A percentile compares a stretch with the other conserved stretches of the same genome.
Conservation (phyloP, 257 asterid species). For the Gynochthodes officinalis region DNA sequence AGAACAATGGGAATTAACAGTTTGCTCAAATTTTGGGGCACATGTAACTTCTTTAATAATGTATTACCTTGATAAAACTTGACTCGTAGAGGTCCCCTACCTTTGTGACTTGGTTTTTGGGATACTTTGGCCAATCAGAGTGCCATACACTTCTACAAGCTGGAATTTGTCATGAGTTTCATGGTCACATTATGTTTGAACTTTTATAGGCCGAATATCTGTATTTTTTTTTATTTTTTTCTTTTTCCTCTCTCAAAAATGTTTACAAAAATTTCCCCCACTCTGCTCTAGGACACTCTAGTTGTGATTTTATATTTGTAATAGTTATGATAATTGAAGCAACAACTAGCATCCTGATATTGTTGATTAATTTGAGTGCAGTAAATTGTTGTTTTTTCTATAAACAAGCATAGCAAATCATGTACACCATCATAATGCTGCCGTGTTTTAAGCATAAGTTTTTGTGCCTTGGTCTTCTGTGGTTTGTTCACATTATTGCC, state of each 20-base stretch:
- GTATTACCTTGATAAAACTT: neutral
- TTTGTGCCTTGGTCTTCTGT: constrained; percentile 2
- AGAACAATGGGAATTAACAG: neutral
- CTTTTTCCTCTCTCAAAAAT: neutral
- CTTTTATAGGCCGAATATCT: neutral
- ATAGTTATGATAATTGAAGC: neutral
- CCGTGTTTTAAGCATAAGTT: no score
- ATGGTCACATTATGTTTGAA: neutral
- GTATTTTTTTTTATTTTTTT: no score
- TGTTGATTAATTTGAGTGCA: neutral
- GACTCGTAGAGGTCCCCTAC: neutral
- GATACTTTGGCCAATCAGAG: neutral
- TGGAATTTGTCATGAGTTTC: neutral
- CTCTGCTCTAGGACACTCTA: neutral
- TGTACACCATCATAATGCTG: neutral
- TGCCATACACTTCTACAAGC: neutral
- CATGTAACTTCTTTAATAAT: neutral
- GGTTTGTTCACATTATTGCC: neutral
- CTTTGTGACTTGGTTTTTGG: neutral
- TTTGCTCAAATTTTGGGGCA: neutral
- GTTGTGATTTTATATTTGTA: neutral
- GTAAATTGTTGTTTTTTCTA: neutral
- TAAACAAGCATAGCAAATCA: neutral
- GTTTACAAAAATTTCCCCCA: neutral
- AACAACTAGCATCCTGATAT: no score